Base-by-base conservation (phyloP, 352 stramenopile species). In the Phytophthora meadii region DNA sequence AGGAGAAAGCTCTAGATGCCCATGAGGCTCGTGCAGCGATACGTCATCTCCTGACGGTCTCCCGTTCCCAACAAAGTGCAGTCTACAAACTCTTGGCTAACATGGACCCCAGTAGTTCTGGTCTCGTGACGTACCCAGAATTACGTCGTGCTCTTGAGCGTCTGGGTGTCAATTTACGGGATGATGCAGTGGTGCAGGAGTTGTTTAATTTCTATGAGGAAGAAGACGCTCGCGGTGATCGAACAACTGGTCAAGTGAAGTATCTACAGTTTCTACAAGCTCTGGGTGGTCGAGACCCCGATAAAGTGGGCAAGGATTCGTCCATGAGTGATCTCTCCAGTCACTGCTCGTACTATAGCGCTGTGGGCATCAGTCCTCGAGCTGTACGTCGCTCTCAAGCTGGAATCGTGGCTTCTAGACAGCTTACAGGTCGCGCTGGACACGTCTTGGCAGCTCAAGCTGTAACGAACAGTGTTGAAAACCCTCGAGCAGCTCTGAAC, bases 301-400 rank as follows among this genome's bases (percentile, higher is more conserved):
- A 93, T 45, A 74, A 74, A 45, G 60, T 66, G 4, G 65, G 65
- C 34, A 84, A 76, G 24, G 47, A 90, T 46, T 82, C 84, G 17
- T 74, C 61, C 5, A 77, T 88, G 77, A 90, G 80, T 47, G 84
- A 93, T 28, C 44, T 90, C 2, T 90, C 82, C 2, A 91, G 82
- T 65, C 83, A 91, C 53, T 93, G 84, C 46, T 90, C 82, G 7
- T 93, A 93, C 72, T 93, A 93, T 69, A 87, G 68, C 54, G 77
- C 82, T 5, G 84, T 93, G 27, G 77, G 65, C 12, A 91, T 90
- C 49, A 90, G 82, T 49, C 82, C 79, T 39, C 80, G 77, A 5
- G 67, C 69, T 19, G 80, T 83, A 12, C 57, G 63, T 40, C 68
- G 68, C 27, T 65, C 62, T 25, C 64, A 65, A 30, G 45, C 55